Evolutionary conservation across 306 rosid species (phyloP).

Genomic region (Vigna trinervia): DNA sequence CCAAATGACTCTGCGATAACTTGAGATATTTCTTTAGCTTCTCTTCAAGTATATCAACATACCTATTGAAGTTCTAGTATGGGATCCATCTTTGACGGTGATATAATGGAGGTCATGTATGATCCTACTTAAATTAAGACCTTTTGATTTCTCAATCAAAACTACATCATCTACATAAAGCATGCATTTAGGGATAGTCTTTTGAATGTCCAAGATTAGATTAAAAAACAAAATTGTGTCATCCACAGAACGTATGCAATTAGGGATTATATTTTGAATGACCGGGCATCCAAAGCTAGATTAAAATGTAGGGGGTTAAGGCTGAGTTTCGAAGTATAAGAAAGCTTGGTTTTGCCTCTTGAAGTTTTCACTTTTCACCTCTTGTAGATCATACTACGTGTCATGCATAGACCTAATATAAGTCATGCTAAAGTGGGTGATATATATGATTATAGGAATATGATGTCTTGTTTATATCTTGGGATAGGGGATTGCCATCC

Average conservation of each 20-base stretch:
- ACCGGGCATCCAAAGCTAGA: not conserved
- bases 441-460: conserved; percentile 3
- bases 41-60: too few relatives aligned
- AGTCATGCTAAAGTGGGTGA: not conserved
- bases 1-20: too few relatives aligned
- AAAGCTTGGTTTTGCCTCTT: not conserved
- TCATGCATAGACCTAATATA: not conserved
- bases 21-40: too few relatives aligned
- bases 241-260: not conserved
- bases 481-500: not conserved
- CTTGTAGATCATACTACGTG: not conserved
- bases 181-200: not conserved
- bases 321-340: not conserved
- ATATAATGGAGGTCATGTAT: too few relatives aligned
- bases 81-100: too few relatives aligned
- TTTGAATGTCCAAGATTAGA: not conserved
- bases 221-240: not conserved
- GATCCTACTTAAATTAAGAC: too few relatives aligned
- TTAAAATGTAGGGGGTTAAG: not conserved
- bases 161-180: not conserved
- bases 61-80: too few relatives aligned
- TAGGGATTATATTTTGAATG: not conserved
- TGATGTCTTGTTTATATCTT: not conserved
- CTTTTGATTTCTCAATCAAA: not conserved
- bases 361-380: not conserved